Evolutionary conservation across 2,329 filamentous ascomycete genomes (phyloP).

Genomic region (Alternaria infectoria): DNA sequence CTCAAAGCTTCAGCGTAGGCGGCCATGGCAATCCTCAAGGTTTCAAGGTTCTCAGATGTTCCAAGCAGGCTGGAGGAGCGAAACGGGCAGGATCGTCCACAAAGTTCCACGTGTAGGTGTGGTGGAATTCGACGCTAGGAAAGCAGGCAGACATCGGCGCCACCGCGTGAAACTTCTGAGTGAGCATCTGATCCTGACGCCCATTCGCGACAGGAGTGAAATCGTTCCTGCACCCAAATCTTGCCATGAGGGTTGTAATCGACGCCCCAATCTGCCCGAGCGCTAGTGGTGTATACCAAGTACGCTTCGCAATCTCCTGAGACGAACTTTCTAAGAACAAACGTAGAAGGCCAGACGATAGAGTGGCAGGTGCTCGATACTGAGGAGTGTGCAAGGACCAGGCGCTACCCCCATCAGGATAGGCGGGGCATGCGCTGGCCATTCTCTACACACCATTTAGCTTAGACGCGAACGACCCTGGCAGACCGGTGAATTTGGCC

Average conservation of each 20-base stretch:
- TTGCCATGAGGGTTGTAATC: background rate
- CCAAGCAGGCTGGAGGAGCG: background rate
- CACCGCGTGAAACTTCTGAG: background rate
- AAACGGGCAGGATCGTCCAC: background rate
- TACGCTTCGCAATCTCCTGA: background rate
- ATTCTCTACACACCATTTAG: background rate
- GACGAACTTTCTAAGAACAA: background rate
- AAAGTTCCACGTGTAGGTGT: background rate
- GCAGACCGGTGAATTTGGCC: background rate
- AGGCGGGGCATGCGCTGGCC: background rate
- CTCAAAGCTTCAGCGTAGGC: background rate
- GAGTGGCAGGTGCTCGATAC: background rate
- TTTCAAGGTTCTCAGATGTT: background rate
- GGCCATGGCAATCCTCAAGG: background rate
- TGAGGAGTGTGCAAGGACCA: background rate
- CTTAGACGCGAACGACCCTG: background rate
- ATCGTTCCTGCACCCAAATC: background rate
- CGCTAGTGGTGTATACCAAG: background rate
- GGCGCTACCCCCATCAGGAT: background rate
- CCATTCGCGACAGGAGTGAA: background rate
- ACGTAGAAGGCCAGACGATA: background rate
- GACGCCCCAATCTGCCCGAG: background rate
- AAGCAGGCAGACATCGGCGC: background rate
- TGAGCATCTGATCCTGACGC: background rate
- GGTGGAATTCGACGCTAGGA: background rate